Evolutionary conservation across 2,329 filamentous ascomycete species (phyloP).

Genomic region (Scorias spongiosa): DNA sequence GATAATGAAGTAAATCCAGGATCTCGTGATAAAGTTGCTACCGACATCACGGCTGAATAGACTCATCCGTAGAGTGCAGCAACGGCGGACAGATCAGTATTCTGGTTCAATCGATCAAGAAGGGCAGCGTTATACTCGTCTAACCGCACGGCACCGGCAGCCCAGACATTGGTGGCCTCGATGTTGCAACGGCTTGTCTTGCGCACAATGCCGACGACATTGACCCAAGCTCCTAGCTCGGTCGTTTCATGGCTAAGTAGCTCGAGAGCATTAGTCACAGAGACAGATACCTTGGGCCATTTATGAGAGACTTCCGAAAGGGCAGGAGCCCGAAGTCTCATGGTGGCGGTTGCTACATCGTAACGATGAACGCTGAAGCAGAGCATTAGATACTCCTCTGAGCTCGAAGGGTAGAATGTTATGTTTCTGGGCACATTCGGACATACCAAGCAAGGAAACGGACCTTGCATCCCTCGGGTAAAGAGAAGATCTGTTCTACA

Average conservation of each 20-base stretch:
- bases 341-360: slow-evolving; percentile 38
- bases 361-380: slow-evolving; percentile 43
- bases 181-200: not conserved
- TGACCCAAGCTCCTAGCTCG: slow-evolving; percentile 70
- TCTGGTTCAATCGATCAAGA: slow-evolving; percentile 1
- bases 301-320: slow-evolving; percentile 25
- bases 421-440: too few relatives aligned
- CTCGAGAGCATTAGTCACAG: slow-evolving; percentile 57
- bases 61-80: not conserved
- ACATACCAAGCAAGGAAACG: slow-evolving; percentile 83
- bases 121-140: slow-evolving; percentile 53
- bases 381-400: too few relatives aligned
- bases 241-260: slow-evolving; percentile 47
- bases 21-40: too few relatives aligned
- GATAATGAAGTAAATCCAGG: too few relatives aligned
- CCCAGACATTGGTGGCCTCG: slow-evolving; percentile 57
- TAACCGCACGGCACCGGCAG: slow-evolving; percentile 56
- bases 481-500: not conserved
- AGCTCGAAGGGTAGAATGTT: too few relatives aligned
- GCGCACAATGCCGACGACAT: slow-evolving; percentile 60
- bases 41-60: too few relatives aligned
- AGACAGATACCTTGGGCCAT: slow-evolving; percentile 41
- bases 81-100: not conserved
- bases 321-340: slow-evolving; percentile 55
- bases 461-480: slow-evolving; percentile 43